Base-by-base conservation (phyloP, 768 basidiomycete genomes). In the Lepiota brunneoincarnata region DNA sequence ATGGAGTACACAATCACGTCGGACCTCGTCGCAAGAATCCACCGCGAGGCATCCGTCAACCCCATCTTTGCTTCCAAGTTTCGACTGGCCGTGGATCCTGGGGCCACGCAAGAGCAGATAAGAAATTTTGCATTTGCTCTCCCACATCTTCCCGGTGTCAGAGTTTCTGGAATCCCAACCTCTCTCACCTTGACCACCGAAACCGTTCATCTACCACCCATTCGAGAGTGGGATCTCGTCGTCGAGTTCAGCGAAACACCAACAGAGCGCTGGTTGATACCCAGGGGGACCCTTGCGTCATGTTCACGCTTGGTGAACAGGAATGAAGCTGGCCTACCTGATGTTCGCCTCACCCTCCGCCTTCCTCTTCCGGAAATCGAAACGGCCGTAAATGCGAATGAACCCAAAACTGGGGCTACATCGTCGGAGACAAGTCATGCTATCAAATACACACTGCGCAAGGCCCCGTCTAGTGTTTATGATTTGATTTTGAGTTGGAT, bases 151-250 rank as follows among this genome's bases (percentile, higher is more conserved):
- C 48, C 49, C 18, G 55, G 49, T 2, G 49, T 51, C 48, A 35
- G 31, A 21, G 39, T 47, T 24, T 45, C 57, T 20, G 51, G 51
- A 20, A 47, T 38, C 24, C 54, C 57, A n/a, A 39, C 39, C n/a
- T 50, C 47, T 14, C 26, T 51, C n/a, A 45, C 53, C 17, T 38
- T 48, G 20, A 35, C 60, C 38, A 35, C 46, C 17, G 36, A 49
- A 41, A 45, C n/a, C 15, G 38, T 48, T 23, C 39, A 39, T 56
- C 56, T 66, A 38, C 54, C 61, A 39, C 63, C 78, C 15, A 63
- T 75, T 31, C 84, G 78, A 61, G 79, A 81, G n/a, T 88, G 84
- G 61, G 89, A 91, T 63, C 63, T 92, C 1, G 80, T 91, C 20
- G 62, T 92, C 48, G 87, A 89, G 61, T 91, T 89, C 58, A 70